Base-by-base conservation (phyloP, 495 filamentous ascomycete genomes). In the Chaetomium cochliodes region DNA sequence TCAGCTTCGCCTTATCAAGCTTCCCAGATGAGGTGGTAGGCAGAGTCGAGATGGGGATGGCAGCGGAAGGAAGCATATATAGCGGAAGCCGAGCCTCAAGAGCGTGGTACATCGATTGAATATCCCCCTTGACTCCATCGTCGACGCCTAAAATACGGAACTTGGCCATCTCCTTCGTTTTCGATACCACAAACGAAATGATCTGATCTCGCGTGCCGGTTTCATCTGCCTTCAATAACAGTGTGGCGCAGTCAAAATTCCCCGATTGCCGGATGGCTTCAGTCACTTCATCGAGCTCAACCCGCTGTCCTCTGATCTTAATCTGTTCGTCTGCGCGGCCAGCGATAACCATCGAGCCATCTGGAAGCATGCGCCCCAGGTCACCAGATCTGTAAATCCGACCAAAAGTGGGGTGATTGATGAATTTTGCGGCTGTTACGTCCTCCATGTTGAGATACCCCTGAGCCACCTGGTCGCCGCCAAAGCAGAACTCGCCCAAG, bases 281-380 rank as follows among this genome's bases (percentile, higher is more conserved):
- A 54, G 85, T 89, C 42, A 97, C 88, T 74, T 97, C 93, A 4
- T 84, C 85, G 8, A 93, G 81, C 37, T 93, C 91, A 7, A 93
- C 85, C 9, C 90, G 83, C 65, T 92, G 87, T 2, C 92, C 92
- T 25, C 91, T 84, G 28, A 96, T 79, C 67, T 94, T 96, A 69
- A 93, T 85, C 78, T 93, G 92, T 53, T 88, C 89, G 67, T 96
- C 91, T 0, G 85, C 78, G 18, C 91, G 83, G 16, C 90, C 89
- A n/a, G 86, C 76, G 66, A 91, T 92, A 30, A 90, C 81, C 37
- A 92, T 77, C 8, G 84, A 84, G 0, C 88, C 87, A 71, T 92
- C 88, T 0, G 84, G 78, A 23, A 93, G 81, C 72, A 93, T 77
- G 30, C 90, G 79, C 0, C 89, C 91, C 37, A 89, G 73, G 70